Evolutionary conservation across 805 yeast species (phyloP).

Genomic region (Tanozyma kutaoensis): DNA sequence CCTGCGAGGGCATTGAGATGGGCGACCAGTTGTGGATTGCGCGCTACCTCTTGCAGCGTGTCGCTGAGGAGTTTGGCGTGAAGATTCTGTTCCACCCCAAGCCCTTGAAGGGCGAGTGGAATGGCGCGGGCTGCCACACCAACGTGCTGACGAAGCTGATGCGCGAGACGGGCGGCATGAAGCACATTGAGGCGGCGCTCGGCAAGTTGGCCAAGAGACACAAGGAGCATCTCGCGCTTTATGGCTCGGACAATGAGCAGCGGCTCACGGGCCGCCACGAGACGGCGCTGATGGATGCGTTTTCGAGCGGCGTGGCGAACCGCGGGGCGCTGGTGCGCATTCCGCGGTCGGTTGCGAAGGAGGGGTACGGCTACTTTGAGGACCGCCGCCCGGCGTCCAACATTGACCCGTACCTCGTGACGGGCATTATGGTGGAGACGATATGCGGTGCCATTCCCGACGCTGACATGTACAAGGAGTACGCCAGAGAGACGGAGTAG

Average conservation of each 20-base stretch:
- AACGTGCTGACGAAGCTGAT: slow-evolving; percentile 86
- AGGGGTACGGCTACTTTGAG: slow-evolving; percentile 97
- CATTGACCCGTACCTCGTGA: slow-evolving; percentile 97
- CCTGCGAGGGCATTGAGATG: slow-evolving; percentile 90
- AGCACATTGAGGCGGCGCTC: slow-evolving; percentile 82
- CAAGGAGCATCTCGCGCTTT: slow-evolving; percentile 86
- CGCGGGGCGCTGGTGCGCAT: slow-evolving; percentile 98
- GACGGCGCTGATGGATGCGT: slow-evolving; percentile 86
- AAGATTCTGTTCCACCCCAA: slow-evolving; percentile 99
- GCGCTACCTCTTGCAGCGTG: slow-evolving; percentile 83
- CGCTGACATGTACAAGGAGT: slow-evolving; percentile 90
- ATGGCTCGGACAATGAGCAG: slow-evolving; percentile 89
- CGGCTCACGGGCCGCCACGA: slow-evolving; percentile 98
- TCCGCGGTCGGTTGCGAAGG: slow-evolving; percentile 97
- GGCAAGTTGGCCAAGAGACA: slow-evolving; percentile 93
- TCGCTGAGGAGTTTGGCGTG: slow-evolving; percentile 97
- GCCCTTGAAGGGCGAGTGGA: slow-evolving; percentile 98
- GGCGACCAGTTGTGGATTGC: slow-evolving; percentile 97
- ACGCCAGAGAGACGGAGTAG: slow-evolving; percentile 49
- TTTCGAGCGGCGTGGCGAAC: slow-evolving; percentile 98
- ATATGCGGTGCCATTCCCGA: slow-evolving; percentile 89
- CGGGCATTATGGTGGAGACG: slow-evolving; percentile 97
- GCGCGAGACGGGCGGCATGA: slow-evolving; percentile 97
- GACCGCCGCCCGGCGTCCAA: slow-evolving; percentile 99
- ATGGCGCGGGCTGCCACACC: slow-evolving; percentile 99